Conservation (phyloP, 1,139 yeast genomes). For the Sugiyamaella xylanicola region DNA sequence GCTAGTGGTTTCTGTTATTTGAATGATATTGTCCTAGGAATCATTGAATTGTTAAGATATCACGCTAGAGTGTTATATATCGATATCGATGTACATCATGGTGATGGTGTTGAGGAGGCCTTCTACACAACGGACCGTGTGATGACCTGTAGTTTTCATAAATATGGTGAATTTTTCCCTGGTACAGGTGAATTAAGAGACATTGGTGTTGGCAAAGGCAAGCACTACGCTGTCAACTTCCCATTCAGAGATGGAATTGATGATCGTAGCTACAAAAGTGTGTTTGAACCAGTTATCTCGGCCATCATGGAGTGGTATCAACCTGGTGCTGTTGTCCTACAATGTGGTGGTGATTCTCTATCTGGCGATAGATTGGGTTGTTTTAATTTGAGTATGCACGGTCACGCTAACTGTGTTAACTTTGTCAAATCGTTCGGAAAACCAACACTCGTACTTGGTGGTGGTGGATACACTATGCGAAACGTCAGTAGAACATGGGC, state of each 20-base stretch:
- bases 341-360: slow-evolving; percentile 83
- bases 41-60: slow-evolving; percentile 81
- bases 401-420: slow-evolving; percentile 94
- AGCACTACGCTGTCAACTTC: slow-evolving; percentile 81
- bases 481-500: slow-evolving; percentile 97
- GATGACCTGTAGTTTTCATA: slow-evolving; percentile 97
- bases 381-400: slow-evolving; percentile 86
- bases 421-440: slow-evolving; percentile 83
- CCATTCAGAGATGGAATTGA: slow-evolving; percentile 93
- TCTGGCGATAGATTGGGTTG: slow-evolving; percentile 92
- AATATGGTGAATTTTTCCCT: slow-evolving; percentile 95
- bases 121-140: slow-evolving; percentile 95
- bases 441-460: slow-evolving; percentile 92
- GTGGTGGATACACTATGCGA: slow-evolving; percentile 98
- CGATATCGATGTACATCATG: slow-evolving; percentile 96
- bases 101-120: slow-evolving; percentile 98
- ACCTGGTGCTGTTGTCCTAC: slow-evolving; percentile 89
- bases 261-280: slow-evolving; percentile 80
- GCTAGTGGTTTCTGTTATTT: slow-evolving; percentile 96
- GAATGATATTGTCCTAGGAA: slow-evolving; percentile 87
- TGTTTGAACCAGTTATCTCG: slow-evolving; percentile 81
- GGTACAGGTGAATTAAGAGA: slow-evolving; percentile 94
- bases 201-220: slow-evolving; percentile 87
- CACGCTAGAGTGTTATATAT: slow-evolving; percentile 95
- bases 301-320: slow-evolving; percentile 91